Percentiles rank a stretch among this genome's conserved stretches.
phyloP scores from a whole-genome alignment of 2,329 filamentous ascomycete genomes.

The Hypoxylon sp. region DNA sequence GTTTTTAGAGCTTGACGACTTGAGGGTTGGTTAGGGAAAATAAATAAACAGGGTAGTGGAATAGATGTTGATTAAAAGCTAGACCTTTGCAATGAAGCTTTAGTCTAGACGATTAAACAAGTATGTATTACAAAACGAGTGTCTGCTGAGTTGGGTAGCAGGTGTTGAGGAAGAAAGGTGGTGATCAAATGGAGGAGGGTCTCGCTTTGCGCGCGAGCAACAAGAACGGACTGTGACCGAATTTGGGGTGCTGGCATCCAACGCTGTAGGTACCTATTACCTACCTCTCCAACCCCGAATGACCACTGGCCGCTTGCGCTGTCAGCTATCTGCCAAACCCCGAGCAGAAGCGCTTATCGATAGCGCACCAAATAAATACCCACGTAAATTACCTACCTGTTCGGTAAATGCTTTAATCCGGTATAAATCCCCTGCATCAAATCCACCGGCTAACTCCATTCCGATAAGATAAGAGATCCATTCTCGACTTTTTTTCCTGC shows the following conservation, averaged over 20 bases:
- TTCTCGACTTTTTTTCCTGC: conserved; percentile 36
- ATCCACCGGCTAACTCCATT: neutral
- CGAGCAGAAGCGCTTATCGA: conserved; percentile 42
- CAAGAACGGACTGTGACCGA: conserved; percentile 35
- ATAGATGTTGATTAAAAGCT: conserved; percentile 28
- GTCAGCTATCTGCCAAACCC: conserved; percentile 42
- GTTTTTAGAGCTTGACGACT: conserved; percentile 29
- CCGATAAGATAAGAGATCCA: conserved; percentile 33
- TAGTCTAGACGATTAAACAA: conserved; percentile 18
- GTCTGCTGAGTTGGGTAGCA: conserved; percentile 32
- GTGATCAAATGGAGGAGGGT: conserved; percentile 37
- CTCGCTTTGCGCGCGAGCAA: conserved; percentile 41
- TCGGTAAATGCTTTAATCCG: conserved; percentile 21
- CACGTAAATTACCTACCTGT: neutral
- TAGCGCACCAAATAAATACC: conserved; percentile 18
- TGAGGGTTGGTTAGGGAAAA: conserved; percentile 14
- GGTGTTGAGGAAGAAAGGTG: conserved; percentile 30
- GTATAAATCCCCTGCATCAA: conserved; percentile 3
- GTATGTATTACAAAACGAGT: conserved; percentile 31
- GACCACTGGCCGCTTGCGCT: no score
- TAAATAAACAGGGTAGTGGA: conserved; percentile 23
- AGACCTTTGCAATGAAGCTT: conserved; percentile 19
- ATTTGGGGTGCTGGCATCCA: conserved; percentile 26
- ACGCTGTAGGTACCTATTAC: conserved; percentile 28
- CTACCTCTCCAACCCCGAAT: conserved; percentile 37